phyloP scores from a whole-genome alignment of 1,284 basidiomycete genomes.

The Puccinia horiana region DNA sequence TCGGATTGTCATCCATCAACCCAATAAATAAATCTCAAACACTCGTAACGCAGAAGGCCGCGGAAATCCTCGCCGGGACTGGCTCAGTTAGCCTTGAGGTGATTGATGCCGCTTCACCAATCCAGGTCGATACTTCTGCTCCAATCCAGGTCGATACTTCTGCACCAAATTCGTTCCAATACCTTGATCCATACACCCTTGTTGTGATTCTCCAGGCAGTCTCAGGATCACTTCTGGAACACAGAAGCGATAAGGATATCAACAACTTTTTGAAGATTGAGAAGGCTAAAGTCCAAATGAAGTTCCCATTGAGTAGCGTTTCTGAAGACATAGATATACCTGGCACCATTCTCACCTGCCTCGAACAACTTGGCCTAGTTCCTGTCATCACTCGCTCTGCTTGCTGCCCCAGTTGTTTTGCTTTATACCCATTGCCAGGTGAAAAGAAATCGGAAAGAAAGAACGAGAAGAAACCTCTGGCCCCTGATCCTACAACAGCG shows the following conservation, averaged over 20 bases:
- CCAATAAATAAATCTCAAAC: not conserved
- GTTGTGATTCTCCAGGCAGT: constrained; percentile 10
- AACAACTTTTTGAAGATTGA: constrained; percentile 31
- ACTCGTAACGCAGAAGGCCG: not conserved
- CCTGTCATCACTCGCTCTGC: not conserved
- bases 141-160: not conserved
- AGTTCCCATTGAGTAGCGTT: not conserved
- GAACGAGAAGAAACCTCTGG: no score
- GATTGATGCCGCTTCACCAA: not conserved
- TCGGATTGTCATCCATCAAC: not conserved
- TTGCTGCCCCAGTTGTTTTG: constrained; percentile 23
- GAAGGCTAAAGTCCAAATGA: constrained; percentile 1
- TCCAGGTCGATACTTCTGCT: not conserved
- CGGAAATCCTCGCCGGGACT: not conserved
- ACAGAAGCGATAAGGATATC: not conserved
- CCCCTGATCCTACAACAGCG: not conserved
- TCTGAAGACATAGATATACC: constrained; percentile 5
- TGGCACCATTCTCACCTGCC: not conserved
- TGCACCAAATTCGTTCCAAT: not conserved
- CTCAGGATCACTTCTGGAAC: not conserved
- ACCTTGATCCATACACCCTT: constrained; percentile 6
- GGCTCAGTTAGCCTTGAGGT: no score
- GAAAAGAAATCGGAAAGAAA: not conserved
- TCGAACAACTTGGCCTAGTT: not conserved
- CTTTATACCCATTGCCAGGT: not conserved